Evolutionary conservation across 306 rosid genomes (phyloP), one percentile per base, ranked within the genome.

Genomic region (Rosa persica): DNA sequence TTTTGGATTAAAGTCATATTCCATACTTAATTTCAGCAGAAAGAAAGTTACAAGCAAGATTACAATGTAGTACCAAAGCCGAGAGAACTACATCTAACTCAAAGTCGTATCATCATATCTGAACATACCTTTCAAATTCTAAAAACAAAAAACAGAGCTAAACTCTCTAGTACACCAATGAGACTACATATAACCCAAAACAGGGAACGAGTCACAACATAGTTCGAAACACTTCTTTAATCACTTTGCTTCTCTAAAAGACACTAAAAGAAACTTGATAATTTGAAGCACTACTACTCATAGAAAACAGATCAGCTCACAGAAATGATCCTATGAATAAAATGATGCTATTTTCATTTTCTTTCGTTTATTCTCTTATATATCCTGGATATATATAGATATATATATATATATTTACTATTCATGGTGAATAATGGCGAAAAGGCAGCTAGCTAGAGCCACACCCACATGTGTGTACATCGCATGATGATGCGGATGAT

Each of bases 401-500:
- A 30, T 30, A 30, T 30, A 22, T 17, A 20, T 52, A 52, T 17
- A 57, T 15, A 16, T 23, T 38, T 16, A 57, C 43, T 34, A 39
- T 66, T 38, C 25, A 20, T 17, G 70, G 70, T 70, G 64, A 67
- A 58, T 58, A 69, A 61, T 62, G 52, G 54, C 48, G 77, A 74
- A 34, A 61, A 42, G 43, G 48, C 55, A 22, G 60, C 69, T 23
- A 2, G 66, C 7, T 39, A 58, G 36, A 47, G 57, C 57, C 57
- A 51, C 30, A 55, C 13, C 60, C 71, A 80, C 79, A 57, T 74
- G 83, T 62, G 57, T 30, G 69, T 64, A 34, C 69, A 64, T 13
- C 61, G 60, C 52, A 81, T 70, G 84, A 76, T 81, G 77, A 69
- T 70, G 80, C 75, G 44, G 69, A 62, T 23, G 78, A 42, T 25